Percentiles rank a stretch among this genome's conserved stretches.
phyloP scores from a whole-genome alignment of 148 eudicot genomes.

The Nyssa sinensis region DNA sequence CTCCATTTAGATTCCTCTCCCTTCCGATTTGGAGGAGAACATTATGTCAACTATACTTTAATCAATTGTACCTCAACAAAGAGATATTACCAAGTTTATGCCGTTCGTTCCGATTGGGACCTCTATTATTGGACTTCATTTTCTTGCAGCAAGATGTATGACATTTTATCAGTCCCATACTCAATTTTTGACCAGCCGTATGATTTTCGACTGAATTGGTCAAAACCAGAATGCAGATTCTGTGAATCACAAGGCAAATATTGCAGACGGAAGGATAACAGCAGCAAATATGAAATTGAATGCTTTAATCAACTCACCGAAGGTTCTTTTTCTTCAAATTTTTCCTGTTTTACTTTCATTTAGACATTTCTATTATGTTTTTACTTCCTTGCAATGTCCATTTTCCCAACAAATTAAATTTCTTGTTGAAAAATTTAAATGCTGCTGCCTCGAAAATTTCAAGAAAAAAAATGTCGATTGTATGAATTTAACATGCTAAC shows the following conservation, averaged over 20 bases:
- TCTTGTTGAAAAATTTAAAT: no score
- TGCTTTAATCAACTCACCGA: constrained; percentile 3
- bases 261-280: constrained; percentile 14
- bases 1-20: background rate
- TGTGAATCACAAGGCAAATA: constrained; percentile 18
- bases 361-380: no score
- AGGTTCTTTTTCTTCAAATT: background rate
- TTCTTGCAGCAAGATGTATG: constrained; percentile 10
- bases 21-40: background rate
- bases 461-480: no score
- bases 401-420: no score
- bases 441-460: no score
- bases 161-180: background rate
- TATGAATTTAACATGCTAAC: no score
- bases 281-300: constrained; percentile 9
- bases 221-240: constrained; percentile 9
- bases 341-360: no score
- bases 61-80: constrained; percentile 1
- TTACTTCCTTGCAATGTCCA: no score
- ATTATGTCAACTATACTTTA: background rate
- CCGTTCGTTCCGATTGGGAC: background rate
- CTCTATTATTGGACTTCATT: no score
- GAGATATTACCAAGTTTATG: constrained; percentile 10
- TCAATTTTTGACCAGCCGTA: background rate
- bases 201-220: constrained; percentile 13